These are phyloP conservation scores for Mortierella sp. DNA, from an alignment of 371 early-diverging fungal genomes.

Conservation along the genomic window DNA sequence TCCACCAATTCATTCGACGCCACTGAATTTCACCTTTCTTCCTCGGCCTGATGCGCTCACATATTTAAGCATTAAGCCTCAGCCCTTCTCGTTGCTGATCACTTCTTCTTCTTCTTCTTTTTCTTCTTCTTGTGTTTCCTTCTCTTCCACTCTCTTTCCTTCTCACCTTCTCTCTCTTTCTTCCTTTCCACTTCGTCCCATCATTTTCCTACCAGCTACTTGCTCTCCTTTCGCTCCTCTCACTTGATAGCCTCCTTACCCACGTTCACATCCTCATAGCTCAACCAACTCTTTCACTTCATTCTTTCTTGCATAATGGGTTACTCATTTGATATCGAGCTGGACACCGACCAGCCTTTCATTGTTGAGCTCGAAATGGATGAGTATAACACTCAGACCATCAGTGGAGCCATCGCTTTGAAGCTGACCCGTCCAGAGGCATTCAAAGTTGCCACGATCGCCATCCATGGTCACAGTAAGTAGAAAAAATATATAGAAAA, in stretches of 20 bases:
- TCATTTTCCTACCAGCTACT: background rate
- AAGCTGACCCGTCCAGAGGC: conserved; percentile 29
- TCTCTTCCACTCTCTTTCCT: background rate
- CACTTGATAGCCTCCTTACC: background rate
- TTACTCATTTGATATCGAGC: conserved; percentile 46
- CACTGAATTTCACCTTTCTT: too few relatives aligned
- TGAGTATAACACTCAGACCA: conserved; percentile 19
- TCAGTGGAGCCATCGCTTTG: conserved; percentile 38
- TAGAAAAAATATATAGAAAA: background rate
- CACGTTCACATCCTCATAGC: background rate
- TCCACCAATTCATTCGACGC: too few relatives aligned
- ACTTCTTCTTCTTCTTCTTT: conserved; percentile 5
- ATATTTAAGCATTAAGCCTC: conserved; percentile 5
- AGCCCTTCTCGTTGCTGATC: background rate
- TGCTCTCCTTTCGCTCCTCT: background rate
- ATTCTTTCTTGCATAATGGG: conserved; percentile 21
- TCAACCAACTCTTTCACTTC: background rate
- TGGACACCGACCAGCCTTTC: conserved; percentile 50
- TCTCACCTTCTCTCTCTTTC: background rate
- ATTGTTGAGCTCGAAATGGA: conserved; percentile 41
- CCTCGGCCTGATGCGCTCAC: background rate
- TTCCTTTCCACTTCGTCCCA: background rate
- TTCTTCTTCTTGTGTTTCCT: conserved; percentile 1
- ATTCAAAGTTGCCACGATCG: conserved; percentile 47
- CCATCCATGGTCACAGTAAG: conserved; percentile 50